Evolutionary conservation across 371 early-diverging fungal genomes (phyloP).

Genomic region (Conidiobolus incongruus): DNA sequence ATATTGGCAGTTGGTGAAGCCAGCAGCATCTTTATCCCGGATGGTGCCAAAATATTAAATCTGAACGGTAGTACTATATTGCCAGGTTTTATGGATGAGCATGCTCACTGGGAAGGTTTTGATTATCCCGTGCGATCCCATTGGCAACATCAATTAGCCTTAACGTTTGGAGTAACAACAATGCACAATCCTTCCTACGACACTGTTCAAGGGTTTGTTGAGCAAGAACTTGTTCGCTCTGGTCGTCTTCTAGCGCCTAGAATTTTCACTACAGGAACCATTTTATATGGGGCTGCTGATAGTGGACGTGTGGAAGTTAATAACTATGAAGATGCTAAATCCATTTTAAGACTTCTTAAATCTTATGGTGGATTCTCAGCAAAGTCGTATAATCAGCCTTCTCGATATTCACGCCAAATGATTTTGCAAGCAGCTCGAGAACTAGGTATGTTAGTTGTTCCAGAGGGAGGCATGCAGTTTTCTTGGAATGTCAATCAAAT

Average conservation of each 20-base stretch:
- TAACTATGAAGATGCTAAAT: neutral
- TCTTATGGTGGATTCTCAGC: neutral
- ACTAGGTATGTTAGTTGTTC: neutral
- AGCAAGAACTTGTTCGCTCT: neutral
- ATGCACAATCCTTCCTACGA: neutral
- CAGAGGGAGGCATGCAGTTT: too few relatives aligned
- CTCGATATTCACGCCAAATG: neutral
- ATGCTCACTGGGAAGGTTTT: neutral
- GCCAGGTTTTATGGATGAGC: neutral
- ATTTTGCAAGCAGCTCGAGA: neutral
- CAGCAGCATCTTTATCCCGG: neutral
- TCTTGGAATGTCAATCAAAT: constrained; percentile 1
- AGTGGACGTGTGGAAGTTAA: neutral
- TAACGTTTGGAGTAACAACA: neutral
- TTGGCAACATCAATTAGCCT: neutral
- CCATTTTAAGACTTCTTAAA: too few relatives aligned
- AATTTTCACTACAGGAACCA: neutral
- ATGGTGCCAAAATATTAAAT: neutral
- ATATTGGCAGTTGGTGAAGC: neutral
- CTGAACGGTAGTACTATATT: neutral
- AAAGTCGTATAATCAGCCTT: neutral
- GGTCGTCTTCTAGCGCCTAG: neutral
- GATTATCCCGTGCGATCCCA: neutral
- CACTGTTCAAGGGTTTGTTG: neutral
- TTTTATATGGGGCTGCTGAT: neutral